phyloP scores from a whole-genome alignment of 2,329 filamentous ascomycete species.

The Chaetoscypha palmicola region DNA sequence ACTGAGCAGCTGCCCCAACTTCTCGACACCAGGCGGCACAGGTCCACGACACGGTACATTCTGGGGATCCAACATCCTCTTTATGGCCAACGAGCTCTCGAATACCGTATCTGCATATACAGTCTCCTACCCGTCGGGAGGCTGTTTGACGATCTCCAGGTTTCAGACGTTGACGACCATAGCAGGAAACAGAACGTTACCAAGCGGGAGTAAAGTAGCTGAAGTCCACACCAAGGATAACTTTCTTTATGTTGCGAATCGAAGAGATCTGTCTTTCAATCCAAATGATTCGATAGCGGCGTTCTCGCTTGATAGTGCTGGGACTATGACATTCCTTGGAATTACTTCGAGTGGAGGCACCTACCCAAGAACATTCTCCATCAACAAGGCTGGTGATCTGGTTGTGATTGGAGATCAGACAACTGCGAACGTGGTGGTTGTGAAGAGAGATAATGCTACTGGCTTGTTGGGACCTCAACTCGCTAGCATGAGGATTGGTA shows the following conservation, averaged over 20 bases:
- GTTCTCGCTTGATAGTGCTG: constrained; percentile 32
- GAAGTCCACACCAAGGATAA: constrained; percentile 47
- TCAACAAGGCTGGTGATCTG: constrained; percentile 37
- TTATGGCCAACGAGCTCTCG: constrained; percentile 40
- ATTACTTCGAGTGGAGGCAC: constrained; percentile 38
- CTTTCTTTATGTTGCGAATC: constrained; percentile 55
- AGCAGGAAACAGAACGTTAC: constrained; percentile 36
- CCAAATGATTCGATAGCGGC: constrained; percentile 41
- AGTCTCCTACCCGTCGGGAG: constrained; percentile 32
- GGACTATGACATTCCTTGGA: constrained; percentile 34
- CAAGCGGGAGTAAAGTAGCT: constrained; percentile 43
- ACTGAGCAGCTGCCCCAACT: constrained; percentile 33
- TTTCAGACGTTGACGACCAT: constrained; percentile 42
- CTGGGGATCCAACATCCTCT: constrained; percentile 31
- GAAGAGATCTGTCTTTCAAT: constrained; percentile 50
- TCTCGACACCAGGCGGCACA: constrained; percentile 33
- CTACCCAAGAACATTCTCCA: constrained; percentile 39
- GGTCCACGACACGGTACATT: constrained; percentile 48
- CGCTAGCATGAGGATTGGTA: constrained; percentile 36
- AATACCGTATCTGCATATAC: constrained; percentile 34
- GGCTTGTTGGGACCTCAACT: constrained; percentile 36
- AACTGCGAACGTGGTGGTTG: constrained; percentile 35
- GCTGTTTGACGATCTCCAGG: constrained; percentile 41
- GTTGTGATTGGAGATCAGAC: constrained; percentile 40
- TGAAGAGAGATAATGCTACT: constrained; percentile 34